Evolutionary conservation across 2,329 filamentous ascomycete genomes (phyloP), one percentile per base, ranked within the genome.

Genomic region (Venturia carpophila): DNA sequence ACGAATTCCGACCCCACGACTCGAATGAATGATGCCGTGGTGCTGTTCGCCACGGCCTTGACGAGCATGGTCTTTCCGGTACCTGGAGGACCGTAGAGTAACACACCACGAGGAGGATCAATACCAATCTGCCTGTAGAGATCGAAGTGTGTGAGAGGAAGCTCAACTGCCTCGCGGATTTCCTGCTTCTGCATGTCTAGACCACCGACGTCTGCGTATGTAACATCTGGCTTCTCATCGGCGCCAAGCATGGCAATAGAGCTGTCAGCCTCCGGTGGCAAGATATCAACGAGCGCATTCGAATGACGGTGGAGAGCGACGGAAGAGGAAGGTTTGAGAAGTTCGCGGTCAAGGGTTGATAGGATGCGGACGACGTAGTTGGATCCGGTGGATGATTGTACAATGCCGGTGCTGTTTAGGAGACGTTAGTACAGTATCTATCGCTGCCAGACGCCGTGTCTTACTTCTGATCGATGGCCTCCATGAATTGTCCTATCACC

Each of bases 101-200:
- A 83, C 55, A 99, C 94, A 81, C 94, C 94, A 66, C 94, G 91
- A 58, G 94, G 94, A 60, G 94, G 94, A 76, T 99, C 94, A 74
- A 99, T 99, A 78, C 94, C 94, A 69, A 99, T 99, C 79, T 99
- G 94, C 80, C 92, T 95, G 84, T 99, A 99, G 45, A 97, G 88
- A 77, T 97, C 93, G 76, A 97, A 97, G 77, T 97, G 94, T 68
- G 93, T 97, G 71, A 99, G 83, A 42, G 94, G 94, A 69, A 99
- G 83, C 82, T 99, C 94, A 64, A 99, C 94, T 13, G 94, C 94
- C 79, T 99, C 94, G 69, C 94, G 86, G 69, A 99, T 99, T 79
- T 99, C 94, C 80, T 99, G 94, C 82, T 99, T 99, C 80, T 99
- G 94, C 94, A 99, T 99, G 73, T 99, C 94, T 69, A 97, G 80